A percentile compares a stretch with the other conserved stretches of the same genome.
These are phyloP conservation scores for Ganoderma lucidum DNA, from an alignment of 1,284 basidiomycete genomes.

Conservation along the genomic window DNA sequence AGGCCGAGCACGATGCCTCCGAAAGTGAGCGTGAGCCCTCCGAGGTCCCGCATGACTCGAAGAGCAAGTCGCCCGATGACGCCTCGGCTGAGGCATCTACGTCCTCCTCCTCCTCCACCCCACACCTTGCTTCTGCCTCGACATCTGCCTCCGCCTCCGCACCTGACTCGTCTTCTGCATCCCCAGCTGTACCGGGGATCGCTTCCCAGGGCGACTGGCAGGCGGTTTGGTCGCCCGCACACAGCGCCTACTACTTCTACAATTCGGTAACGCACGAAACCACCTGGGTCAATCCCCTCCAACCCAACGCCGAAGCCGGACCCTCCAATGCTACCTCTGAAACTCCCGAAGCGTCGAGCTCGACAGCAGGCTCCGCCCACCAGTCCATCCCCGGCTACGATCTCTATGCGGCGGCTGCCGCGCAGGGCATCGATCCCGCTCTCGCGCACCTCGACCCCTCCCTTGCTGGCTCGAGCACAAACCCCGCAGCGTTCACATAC, in stretches of 20 bases:
- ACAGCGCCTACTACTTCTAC: slow-evolving; percentile 91
- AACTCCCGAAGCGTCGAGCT: slow-evolving; percentile 37
- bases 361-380: slow-evolving; percentile 32
- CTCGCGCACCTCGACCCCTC: slow-evolving; percentile 85
- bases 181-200: slow-evolving; percentile 13
- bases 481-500: slow-evolving; percentile 56
- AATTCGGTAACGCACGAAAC: slow-evolving; percentile 83
- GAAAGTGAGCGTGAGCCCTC: slow-evolving; percentile 13
- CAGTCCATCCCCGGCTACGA: slow-evolving; percentile 43
- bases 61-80: slow-evolving; percentile 5
- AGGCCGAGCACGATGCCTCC: slow-evolving; percentile 11
- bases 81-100: slow-evolving; percentile 15
- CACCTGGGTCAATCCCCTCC: slow-evolving; percentile 89
- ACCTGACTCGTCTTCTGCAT: slow-evolving; percentile 19
- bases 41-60: slow-evolving; percentile 22
- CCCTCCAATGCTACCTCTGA: slow-evolving; percentile 36
- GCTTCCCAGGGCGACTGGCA: slow-evolving; percentile 69
- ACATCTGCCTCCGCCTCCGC: slow-evolving; percentile 23
- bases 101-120: slow-evolving; percentile 18
- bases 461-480: slow-evolving; percentile 51
- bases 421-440: slow-evolving; percentile 85
- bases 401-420: slow-evolving; percentile 68
- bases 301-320: slow-evolving; percentile 40
- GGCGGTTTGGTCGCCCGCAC: slow-evolving; percentile 83
- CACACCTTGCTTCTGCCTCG: not conserved